Evolutionary conservation across 192 early-diverging fungal species (phyloP).

Genomic region (Mortierella hygrophila): DNA sequence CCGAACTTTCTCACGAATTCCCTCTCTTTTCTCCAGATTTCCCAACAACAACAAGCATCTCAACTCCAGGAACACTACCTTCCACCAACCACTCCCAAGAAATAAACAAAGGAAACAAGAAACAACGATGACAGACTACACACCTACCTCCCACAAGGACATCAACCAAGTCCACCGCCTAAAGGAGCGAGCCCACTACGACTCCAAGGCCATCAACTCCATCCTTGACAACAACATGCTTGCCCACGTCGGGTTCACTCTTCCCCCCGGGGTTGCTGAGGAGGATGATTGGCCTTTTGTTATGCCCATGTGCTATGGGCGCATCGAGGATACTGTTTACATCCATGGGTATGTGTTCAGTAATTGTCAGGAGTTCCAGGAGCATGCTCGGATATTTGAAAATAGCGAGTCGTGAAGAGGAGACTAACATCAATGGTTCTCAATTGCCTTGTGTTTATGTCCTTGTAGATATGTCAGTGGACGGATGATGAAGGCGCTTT

Average conservation of each 20-base stretch:
- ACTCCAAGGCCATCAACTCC: constrained; percentile 43
- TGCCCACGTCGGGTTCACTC: constrained; percentile 65
- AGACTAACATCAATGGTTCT: neutral
- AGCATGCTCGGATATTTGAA: neutral
- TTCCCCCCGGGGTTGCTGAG: constrained; percentile 42
- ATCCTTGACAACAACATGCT: constrained; percentile 64
- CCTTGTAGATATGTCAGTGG: constrained; percentile 44
- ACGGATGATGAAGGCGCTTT: constrained; percentile 52
- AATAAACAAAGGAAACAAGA: neutral
- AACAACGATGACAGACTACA: constrained; percentile 18
- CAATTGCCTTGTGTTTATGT: neutral
- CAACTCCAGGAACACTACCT: neutral
- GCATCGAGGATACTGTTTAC: constrained; percentile 61
- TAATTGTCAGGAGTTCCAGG: neutral
- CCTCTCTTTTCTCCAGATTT: neutral
- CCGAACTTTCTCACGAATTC: constrained; percentile 12
- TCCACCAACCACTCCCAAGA: neutral
- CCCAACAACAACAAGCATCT: neutral
- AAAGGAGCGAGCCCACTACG: constrained; percentile 59
- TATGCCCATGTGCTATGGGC: constrained; percentile 70
- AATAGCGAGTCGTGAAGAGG: neutral
- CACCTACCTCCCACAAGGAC: constrained; percentile 45
- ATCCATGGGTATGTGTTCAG: constrained; percentile 53
- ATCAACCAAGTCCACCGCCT: constrained; percentile 54
- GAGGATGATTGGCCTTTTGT: constrained; percentile 64